Evolutionary conservation across 768 basidiomycete genomes (phyloP), one percentile per base, ranked within the genome.

Genomic region (Hirschioporus abietinus): DNA sequence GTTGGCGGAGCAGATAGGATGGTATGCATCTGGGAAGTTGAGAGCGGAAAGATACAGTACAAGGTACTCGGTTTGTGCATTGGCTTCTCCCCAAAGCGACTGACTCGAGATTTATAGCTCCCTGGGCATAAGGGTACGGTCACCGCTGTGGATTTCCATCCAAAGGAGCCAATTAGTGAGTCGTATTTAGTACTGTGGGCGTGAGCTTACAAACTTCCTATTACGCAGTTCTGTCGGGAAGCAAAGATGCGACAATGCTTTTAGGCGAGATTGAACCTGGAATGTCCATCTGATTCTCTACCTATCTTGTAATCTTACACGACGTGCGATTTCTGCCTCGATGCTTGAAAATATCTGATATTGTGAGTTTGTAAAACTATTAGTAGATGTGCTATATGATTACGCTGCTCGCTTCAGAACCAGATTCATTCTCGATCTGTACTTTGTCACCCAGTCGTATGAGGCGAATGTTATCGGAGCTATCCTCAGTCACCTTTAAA

Each of bases 51-150:
- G 67, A 84, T 91, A 2, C 73, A 89, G 69, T 94, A 93, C 81
- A 93, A 95, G 85, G 89, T 95, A 10, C 12, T 15, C 58, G 7
- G 74, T 68, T 52, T n/a, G 72, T 69, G 52, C 36, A 52, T 62
- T 64, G 60, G 34, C n/a, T 66, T 23, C 9, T 64, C 30, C 30
- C 30, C 2, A 30, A 30, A 30, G 7, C 9, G 10, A 8, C 24
- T 58, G 25, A 59, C 62, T 35, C 26, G 66, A 23, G 35, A 1
- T 20, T 58, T 66, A 36, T 60, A 93, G 92, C 84, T 98, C 66
- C 94, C 96, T 52, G 96, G 96, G 17, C 96, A 99, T 76, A 97
- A 94, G 76, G 96, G 96, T 12, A 96, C 96, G 0, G 95, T 99
- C 17, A 95, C 94, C 1, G 81, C 90, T n/a, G 93, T 95, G 0